Percentiles rank a stretch among this genome's conserved stretches.
Evolutionary conservation across 1,284 basidiomycete genomes (phyloP).

Genomic region (Ceratobasidium sp.): DNA sequence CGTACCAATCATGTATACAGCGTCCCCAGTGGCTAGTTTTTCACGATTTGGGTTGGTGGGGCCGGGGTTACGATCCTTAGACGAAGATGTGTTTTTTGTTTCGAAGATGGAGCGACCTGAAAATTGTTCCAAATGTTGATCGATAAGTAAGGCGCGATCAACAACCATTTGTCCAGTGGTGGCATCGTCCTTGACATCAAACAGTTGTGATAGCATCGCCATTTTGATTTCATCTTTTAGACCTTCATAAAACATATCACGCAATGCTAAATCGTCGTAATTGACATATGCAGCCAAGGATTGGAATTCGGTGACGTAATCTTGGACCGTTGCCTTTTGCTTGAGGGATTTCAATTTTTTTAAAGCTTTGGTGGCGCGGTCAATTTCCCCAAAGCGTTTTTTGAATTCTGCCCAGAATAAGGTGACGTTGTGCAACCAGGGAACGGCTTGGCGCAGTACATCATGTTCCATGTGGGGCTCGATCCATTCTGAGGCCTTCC

Average conservation of each 20-base stretch:
- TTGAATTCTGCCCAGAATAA: conserved; percentile 14
- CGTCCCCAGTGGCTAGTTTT: no score
- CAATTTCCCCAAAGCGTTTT: not conserved
- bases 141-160: no score
- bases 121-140: no score
- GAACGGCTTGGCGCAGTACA: not conserved
- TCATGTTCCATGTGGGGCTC: not conserved
- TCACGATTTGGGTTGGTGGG: no score
- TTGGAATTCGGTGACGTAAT: not conserved
- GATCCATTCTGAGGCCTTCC: not conserved
- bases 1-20: no score
- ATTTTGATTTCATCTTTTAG: not conserved
- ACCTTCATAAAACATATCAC: conserved; percentile 3
- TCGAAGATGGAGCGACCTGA: no score
- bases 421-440: not conserved
- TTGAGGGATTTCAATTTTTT: not conserved
- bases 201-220: no score
- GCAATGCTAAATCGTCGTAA: not conserved
- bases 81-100: no score
- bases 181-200: no score
- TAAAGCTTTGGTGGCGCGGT: not conserved
- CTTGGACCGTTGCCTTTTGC: not conserved
- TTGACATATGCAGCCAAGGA: not conserved
- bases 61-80: no score
- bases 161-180: no score